These are phyloP conservation scores for Peterozyma xylosa DNA, from an alignment of 805 yeast species.

Conservation along the genomic window DNA sequence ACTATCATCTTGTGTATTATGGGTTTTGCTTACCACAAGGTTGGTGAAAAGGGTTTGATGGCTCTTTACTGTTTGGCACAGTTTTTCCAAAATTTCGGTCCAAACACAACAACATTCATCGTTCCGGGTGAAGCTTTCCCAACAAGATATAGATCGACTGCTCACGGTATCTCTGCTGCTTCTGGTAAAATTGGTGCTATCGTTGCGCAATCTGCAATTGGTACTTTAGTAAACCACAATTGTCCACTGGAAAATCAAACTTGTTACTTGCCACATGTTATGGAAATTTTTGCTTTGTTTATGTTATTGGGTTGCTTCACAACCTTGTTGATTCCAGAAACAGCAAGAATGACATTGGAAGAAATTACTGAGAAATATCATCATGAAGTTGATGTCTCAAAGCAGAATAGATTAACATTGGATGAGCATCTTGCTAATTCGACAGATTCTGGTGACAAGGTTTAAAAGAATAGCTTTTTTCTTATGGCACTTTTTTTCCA, in stretches of 20 bases:
- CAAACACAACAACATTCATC: constrained; percentile 86
- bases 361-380: constrained; percentile 74
- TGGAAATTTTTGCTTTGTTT: constrained; percentile 89
- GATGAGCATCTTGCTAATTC: too few species aligned
- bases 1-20: constrained; percentile 69
- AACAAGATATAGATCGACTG: constrained; percentile 91
- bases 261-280: constrained; percentile 87
- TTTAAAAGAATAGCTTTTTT: too few species aligned
- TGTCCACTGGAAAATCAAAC: constrained; percentile 54
- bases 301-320: constrained; percentile 73
- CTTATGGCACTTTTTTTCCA: too few species aligned
- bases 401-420: constrained; percentile 12
- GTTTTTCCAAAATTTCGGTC: constrained; percentile 89
- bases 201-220: constrained; percentile 80
- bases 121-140: constrained; percentile 92
- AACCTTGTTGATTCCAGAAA: constrained; percentile 74
- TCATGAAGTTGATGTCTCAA: constrained; percentile 61
- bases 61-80: constrained; percentile 76
- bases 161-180: constrained; percentile 93
- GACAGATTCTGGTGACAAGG: too few species aligned
- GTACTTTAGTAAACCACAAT: constrained; percentile 74
- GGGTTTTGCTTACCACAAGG: constrained; percentile 77
- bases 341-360: constrained; percentile 87
- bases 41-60: constrained; percentile 58
- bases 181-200: constrained; percentile 90